Evolutionary conservation across 805 yeast species (phyloP).

Genomic region (Ascoidea rubescens): DNA sequence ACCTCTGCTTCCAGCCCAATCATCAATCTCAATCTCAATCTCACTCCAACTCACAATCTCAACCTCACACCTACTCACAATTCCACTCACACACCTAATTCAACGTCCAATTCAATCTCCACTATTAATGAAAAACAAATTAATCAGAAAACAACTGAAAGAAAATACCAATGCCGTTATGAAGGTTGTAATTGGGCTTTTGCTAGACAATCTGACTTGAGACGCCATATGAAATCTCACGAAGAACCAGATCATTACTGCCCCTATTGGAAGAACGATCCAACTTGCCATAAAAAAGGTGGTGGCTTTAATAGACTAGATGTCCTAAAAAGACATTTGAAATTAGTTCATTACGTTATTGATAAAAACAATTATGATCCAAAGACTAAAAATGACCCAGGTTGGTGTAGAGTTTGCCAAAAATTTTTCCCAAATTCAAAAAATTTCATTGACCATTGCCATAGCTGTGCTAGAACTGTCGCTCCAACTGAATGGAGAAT

Average conservation of each 20-base stretch:
- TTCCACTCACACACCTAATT: background rate
- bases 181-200: conserved; percentile 55
- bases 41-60: background rate
- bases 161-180: conserved; percentile 22
- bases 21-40: background rate
- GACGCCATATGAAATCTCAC: conserved; percentile 57
- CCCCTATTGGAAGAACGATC: conserved; percentile 57
- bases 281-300: conserved; percentile 63
- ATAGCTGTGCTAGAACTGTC: conserved; percentile 60
- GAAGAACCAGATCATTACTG: conserved; percentile 53
- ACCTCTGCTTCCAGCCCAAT: background rate
- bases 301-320: conserved; percentile 66
- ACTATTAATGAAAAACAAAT: background rate
- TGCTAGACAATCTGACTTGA: conserved; percentile 51
- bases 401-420: conserved; percentile 57
- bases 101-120: background rate
- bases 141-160: background rate
- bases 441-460: conserved; percentile 50
- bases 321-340: conserved; percentile 59
- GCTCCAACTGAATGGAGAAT: no score
- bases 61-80: background rate
- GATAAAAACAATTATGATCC: conserved; percentile 19
- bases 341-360: conserved; percentile 52
- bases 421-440: conserved; percentile 39
- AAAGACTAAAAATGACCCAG: conserved; percentile 35